Conservation (phyloP, 345 rosid species). For the Gossypium bickii region DNA sequence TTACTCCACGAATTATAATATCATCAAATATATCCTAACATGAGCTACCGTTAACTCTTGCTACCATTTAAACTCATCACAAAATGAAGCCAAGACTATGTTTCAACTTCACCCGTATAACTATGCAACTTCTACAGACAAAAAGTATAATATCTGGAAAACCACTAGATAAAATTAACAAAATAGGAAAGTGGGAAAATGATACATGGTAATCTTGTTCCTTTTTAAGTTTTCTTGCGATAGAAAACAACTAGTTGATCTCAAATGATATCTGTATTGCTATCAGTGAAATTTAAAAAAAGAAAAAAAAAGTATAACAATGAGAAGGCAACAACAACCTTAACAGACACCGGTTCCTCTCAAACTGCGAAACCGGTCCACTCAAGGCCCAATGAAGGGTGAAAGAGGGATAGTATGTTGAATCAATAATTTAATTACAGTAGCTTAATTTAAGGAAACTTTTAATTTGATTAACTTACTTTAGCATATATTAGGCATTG, state of each 20-base stretch:
- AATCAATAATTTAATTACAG: no score
- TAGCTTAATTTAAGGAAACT: no score
- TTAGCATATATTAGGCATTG: no score
- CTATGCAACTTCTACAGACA: not conserved
- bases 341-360: slow-evolving; percentile 81
- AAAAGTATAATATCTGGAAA: not conserved
- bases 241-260: not conserved
- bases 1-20: not conserved
- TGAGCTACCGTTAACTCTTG: not conserved
- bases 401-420: no score
- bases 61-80: not conserved
- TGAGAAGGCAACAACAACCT: slow-evolving; percentile 12
- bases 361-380: slow-evolving; percentile 69
- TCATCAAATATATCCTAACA: not conserved
- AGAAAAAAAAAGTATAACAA: not conserved
- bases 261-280: not conserved
- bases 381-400: not conserved
- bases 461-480: no score
- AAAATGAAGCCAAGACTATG: not conserved
- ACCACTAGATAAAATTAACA: not conserved
- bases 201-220: not conserved
- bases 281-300: not conserved
- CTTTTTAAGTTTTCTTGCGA: no score
- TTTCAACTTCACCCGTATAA: not conserved
- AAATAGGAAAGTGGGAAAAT: not conserved